Conservation (phyloP, 176 grass and related monocot genomes). For the Rhipidocladum racemiflorum region DNA sequence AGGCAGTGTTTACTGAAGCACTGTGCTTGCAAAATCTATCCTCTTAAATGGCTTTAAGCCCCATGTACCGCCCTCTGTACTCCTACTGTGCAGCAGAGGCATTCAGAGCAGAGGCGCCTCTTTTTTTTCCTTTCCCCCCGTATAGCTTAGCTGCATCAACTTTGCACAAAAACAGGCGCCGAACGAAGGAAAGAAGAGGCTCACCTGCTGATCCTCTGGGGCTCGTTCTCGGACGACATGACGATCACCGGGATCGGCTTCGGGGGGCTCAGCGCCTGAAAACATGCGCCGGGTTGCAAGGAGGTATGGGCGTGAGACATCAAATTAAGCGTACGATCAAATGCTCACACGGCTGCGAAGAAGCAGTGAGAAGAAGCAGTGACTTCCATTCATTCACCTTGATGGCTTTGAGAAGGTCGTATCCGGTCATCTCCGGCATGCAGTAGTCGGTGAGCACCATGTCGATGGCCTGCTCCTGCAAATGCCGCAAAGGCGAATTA, state of each 20-base stretch:
- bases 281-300: neutral
- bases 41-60: neutral
- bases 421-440: slow-evolving; percentile 98
- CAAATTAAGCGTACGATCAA: neutral
- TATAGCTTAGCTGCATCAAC: neutral
- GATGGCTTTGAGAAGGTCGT: slow-evolving; percentile 88
- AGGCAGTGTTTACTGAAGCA: slow-evolving; percentile 9
- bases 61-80: neutral
- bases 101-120: neutral
- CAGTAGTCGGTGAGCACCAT: slow-evolving; percentile 96
- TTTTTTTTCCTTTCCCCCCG: neutral
- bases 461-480: slow-evolving; percentile 81
- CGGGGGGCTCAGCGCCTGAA: slow-evolving; percentile 63
- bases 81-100: neutral
- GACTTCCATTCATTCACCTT: slow-evolving; percentile 67
- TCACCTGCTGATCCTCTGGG: slow-evolving; percentile 94
- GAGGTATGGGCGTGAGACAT: neutral
- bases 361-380: neutral
- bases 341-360: neutral
- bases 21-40: neutral
- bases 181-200: neutral
- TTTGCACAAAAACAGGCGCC: slow-evolving; percentile 24
- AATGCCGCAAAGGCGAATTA: neutral
- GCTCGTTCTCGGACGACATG: slow-evolving; percentile 99
- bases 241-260: slow-evolving; percentile 87